These are phyloP conservation scores for Gossypium turneri DNA, from an alignment of 345 rosid genomes.

Conservation along the genomic window DNA sequence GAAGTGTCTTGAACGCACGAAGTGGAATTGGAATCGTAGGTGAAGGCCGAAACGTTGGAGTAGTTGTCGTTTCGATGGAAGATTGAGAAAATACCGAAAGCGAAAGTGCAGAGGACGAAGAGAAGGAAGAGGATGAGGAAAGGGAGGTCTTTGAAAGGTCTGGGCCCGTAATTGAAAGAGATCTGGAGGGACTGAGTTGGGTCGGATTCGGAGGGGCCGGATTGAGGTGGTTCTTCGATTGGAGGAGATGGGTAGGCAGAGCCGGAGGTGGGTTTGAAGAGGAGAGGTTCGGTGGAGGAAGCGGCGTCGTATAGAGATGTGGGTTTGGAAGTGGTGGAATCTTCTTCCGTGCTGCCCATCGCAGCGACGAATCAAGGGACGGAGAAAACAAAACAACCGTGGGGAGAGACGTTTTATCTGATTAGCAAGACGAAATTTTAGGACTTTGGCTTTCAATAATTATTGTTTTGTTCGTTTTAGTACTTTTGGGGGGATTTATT, in stretches of 20 bases:
- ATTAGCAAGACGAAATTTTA: neutral
- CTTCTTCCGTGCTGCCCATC: slow-evolving; percentile 64
- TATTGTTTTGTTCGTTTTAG: neutral
- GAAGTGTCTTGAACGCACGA: slow-evolving; percentile 50
- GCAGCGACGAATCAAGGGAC: neutral
- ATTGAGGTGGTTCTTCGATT: slow-evolving; percentile 31
- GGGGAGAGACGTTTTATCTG: neutral
- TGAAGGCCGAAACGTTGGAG: slow-evolving; percentile 47
- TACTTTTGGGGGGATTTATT: neutral
- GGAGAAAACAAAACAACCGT: neutral
- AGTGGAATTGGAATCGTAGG: slow-evolving; percentile 45
- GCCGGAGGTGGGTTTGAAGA: slow-evolving; percentile 42
- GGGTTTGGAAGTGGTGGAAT: slow-evolving; percentile 33
- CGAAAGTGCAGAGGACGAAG: slow-evolving; percentile 59
- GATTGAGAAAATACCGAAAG: slow-evolving; percentile 67
- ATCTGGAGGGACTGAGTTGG: slow-evolving; percentile 81
- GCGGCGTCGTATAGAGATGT: slow-evolving; percentile 39
- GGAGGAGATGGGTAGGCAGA: slow-evolving; percentile 24
- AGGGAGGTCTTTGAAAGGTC: slow-evolving; percentile 72
- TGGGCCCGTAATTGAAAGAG: slow-evolving; percentile 67
- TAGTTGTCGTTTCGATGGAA: slow-evolving; percentile 52
- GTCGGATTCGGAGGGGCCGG: slow-evolving; percentile 46
- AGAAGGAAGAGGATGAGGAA: slow-evolving; percentile 67
- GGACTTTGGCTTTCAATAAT: neutral
- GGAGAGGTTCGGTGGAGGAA: slow-evolving; percentile 63